Evolutionary conservation across 2,329 filamentous ascomycete species (phyloP), one percentile per base, ranked within the genome.

Genomic region (Coniochaeta pulveracea): DNA sequence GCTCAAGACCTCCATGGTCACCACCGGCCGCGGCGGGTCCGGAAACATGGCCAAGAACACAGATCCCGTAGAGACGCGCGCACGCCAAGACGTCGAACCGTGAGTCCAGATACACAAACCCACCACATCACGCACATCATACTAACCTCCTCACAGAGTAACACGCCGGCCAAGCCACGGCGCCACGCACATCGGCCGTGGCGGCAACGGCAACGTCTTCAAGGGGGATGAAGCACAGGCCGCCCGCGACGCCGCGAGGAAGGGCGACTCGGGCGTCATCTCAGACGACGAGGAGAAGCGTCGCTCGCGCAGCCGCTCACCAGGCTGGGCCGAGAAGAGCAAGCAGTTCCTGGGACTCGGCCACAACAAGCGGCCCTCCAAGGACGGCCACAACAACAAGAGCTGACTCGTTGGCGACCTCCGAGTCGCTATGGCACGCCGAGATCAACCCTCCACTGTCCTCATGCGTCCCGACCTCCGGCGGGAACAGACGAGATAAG

Each of bases 11-110:
- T 62, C 81, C n/a, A 66, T 84, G 43, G 86, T 89, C 51, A 94
- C 88, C 14, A 95, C 88, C 3, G 88, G 88, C 36, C 82, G 88
- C 33, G 88, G 88, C 36, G 88, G 88, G 40, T 78, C 73, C 4
- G 86, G 86, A 39, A 94, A 93, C 63, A 93, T 94, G 80, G 76
- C 81, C 30, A 64, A 60, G 44, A 78, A 80, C 51, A 75, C 74
- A 41, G 80, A 91, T 46, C 75, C 79, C 4, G 60, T 66, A 26
- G 75, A 84, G 51, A 85, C 88, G 22, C 80, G 88, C 41, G 67
- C 75, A 35, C 77, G 77, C 26, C 89, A 96, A 57, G 88, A 95
- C 48, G 84, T 95, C 39, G 75, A 79, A 38, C 72, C 75, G 72
- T 77, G 59, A 51, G 71, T 63, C 10, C 34, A 22, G 26, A 17